Percentiles rank a stretch among this genome's conserved stretches.
Conservation (phyloP, 2,329 filamentous ascomycete genomes). For the Aspergillus sp. region DNA sequence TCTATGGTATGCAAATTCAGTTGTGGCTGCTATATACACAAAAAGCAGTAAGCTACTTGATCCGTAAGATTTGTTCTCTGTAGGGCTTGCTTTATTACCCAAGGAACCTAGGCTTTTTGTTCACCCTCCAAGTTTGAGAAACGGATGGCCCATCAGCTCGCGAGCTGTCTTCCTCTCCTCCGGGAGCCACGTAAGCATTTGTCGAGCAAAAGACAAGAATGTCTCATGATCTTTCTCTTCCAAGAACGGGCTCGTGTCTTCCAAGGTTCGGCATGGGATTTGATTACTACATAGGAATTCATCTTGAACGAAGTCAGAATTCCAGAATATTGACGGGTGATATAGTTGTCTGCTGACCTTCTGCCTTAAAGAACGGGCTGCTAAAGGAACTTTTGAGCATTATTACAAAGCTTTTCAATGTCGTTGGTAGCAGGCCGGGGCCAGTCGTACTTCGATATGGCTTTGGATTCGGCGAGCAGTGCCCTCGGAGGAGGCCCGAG, state of each 20-base stretch:
- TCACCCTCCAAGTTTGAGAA: slow-evolving; percentile 27
- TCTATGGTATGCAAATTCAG: no score
- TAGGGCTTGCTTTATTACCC: no score
- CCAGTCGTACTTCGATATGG: slow-evolving; percentile 23
- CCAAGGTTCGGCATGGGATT: no score
- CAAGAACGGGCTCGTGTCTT: no score
- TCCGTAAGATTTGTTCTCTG: no score
- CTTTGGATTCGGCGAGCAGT: slow-evolving; percentile 29
- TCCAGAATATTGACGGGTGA: slow-evolving; percentile 6
- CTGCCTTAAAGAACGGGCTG: slow-evolving; percentile 32
- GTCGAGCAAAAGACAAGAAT: slow-evolving; percentile 39
- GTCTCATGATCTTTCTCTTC: slow-evolving; percentile 35
- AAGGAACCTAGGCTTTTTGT: neutral
- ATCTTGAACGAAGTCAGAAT: slow-evolving; percentile 25
- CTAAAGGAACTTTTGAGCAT: slow-evolving; percentile 27
- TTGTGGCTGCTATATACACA: no score
- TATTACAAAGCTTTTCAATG: slow-evolving; percentile 22
- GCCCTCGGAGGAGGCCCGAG: slow-evolving; percentile 40
- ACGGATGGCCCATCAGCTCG: slow-evolving; percentile 42
- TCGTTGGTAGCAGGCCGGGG: slow-evolving; percentile 22
- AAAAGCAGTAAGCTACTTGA: no score
- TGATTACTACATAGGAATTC: slow-evolving; percentile 28
- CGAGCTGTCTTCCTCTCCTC: slow-evolving; percentile 41
- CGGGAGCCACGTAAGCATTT: slow-evolving; percentile 43
- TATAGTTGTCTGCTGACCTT: slow-evolving; percentile 22